These are phyloP conservation scores for Epichloe typhina DNA, from an alignment of 2,329 filamentous ascomycete genomes.

Conservation along the genomic window DNA sequence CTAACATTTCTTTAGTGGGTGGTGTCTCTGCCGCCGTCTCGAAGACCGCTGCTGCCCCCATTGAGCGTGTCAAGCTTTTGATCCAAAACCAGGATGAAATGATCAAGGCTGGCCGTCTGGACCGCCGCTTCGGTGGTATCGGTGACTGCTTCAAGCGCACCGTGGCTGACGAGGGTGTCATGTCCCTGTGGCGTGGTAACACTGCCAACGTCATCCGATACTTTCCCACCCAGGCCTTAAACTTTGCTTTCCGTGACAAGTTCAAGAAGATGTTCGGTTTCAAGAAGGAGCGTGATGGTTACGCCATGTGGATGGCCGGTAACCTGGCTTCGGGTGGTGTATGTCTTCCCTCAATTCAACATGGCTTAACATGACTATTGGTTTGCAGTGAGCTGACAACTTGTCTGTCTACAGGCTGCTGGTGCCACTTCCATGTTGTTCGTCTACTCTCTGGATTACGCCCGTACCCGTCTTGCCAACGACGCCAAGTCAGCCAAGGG, in stretches of 20 bases:
- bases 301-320: constrained; percentile 97
- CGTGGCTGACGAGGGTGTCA: constrained; percentile 77
- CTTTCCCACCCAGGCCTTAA: constrained; percentile 99
- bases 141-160: constrained; percentile 91
- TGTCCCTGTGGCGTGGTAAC: constrained; percentile 98
- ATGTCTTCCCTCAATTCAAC: constrained; percentile 30
- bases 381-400: constrained; percentile 3
- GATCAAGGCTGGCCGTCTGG: constrained; percentile 96
- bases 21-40: constrained; percentile 99
- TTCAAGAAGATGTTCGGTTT: constrained; percentile 99
- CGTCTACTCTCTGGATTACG: constrained; percentile 99
- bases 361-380: neutral
- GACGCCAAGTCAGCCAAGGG: constrained; percentile 97
- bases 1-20: constrained; percentile 57
- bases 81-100: constrained; percentile 99
- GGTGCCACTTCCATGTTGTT: constrained; percentile 99
- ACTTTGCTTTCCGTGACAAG: constrained; percentile 99
- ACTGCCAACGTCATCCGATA: constrained; percentile 99
- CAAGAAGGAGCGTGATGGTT: constrained; percentile 99
- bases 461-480: constrained; percentile 99
- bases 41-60: constrained; percentile 98
- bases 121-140: constrained; percentile 93
- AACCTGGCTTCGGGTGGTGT: constrained; percentile 99
- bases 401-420: constrained; percentile 49
- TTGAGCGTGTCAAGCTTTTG: constrained; percentile 99